Base-by-base conservation (phyloP, 441 rosid species). In the Populus hybrid region DNA sequence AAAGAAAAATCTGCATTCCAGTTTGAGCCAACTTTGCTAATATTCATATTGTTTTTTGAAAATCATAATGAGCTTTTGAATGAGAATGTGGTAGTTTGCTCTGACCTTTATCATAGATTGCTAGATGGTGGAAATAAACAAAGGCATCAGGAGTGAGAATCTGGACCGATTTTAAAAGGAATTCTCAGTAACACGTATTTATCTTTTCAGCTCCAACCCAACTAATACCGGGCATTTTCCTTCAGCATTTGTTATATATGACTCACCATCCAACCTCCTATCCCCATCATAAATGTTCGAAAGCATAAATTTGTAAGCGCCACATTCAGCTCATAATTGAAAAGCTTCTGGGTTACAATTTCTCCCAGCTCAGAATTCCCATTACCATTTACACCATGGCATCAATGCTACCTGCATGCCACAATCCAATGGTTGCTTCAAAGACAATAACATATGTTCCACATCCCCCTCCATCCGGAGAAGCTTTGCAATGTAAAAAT, bases 381-480 rank as follows among this genome's bases (percentile, higher is more conserved):
- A 78, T 85, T 85, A 77, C 66, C 40, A 61, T 91, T 36, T 86
- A 72, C 97, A 95, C 83, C 97, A 93, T 20, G 93, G 87, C 81
- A 93, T 81, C 42, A 95, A 68, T 33, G 97, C 97, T 80, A 93
- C 96, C 90, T 92, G 93, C 28, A 92, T 82, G 53, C 93, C 92
- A 65, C 90, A 87, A 80, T 92, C 94, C 75, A 93, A 84, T 7
- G 97, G 96, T 76, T 79, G 82, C 28, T 69, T 84, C 87, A 88
- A 85, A 67, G 94, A 88, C 86, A 81, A 92, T 82, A 66, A 90
- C 86, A 68, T 82, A 76, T 84, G 91, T 9, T 96, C 97, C 83
- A 85, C 93, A 72, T 90, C 90, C 83, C 95, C 95, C 68, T 84
- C 85, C 84, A 84, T 83, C 61, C 98, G 94, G 26, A 94, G 82